A percentile compares a stretch with the other conserved stretches of the same genome.
These are phyloP conservation scores for Skeletonema grethae DNA, from an alignment of 108 stramenopile species.

Conservation along the genomic window DNA sequence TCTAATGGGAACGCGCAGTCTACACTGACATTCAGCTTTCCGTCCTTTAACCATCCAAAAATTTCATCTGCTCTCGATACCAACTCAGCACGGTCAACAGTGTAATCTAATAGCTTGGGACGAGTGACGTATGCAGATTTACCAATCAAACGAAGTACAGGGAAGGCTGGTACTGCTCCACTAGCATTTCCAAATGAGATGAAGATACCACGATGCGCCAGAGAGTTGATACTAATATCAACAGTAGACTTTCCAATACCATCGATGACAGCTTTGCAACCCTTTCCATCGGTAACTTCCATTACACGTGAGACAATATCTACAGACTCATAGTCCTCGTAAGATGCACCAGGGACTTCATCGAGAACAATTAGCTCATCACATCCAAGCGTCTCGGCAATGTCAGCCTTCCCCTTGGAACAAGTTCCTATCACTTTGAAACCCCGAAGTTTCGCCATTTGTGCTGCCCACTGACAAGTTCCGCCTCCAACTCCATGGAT, in stretches of 20 bases:
- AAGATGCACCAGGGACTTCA: conserved; percentile 53
- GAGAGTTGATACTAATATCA: conserved; percentile 57
- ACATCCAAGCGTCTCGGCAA: conserved; percentile 41
- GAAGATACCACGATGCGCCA: conserved; percentile 63
- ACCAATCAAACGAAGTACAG: conserved; percentile 54
- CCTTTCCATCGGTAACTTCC: conserved; percentile 62
- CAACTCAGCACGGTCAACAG: conserved; percentile 55
- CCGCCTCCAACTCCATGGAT: conserved; percentile 67
- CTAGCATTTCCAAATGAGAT: conserved; percentile 70
- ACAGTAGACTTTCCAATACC: conserved; percentile 67
- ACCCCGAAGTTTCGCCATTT: conserved; percentile 67
- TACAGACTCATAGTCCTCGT: conserved; percentile 61
- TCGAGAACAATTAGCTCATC: conserved; percentile 70
- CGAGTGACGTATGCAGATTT: conserved; percentile 62
- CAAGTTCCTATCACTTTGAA: conserved; percentile 64
- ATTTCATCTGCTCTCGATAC: conserved; percentile 52
- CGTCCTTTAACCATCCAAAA: conserved; percentile 59
- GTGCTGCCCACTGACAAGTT: conserved; percentile 70
- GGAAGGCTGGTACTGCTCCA: conserved; percentile 65
- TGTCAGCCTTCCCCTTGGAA: conserved; percentile 54
- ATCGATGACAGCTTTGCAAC: conserved; percentile 66
- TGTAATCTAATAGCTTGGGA: conserved; percentile 69
- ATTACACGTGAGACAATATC: conserved; percentile 58
- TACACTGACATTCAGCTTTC: conserved; percentile 57
- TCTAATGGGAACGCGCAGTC: conserved; percentile 56